These are phyloP conservation scores for Calonectria ilicicola DNA, from an alignment of 2,329 filamentous ascomycete genomes.

Conservation along the genomic window DNA sequence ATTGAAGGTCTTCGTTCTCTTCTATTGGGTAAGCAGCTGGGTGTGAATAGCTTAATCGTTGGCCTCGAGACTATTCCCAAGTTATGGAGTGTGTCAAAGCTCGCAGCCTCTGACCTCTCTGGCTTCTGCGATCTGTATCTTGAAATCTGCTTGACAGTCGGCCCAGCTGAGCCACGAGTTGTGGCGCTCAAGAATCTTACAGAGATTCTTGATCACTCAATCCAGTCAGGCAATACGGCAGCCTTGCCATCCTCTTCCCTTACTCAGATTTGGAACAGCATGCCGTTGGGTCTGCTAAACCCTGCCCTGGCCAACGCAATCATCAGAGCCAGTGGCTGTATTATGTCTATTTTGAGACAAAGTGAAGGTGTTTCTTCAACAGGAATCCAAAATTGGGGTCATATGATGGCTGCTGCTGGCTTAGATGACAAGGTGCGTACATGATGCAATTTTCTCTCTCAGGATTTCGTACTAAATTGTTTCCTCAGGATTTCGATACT, in stretches of 20 bases:
- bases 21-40: slow-evolving; percentile 44
- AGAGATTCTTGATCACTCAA: slow-evolving; percentile 55
- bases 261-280: slow-evolving; percentile 54
- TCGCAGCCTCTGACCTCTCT: slow-evolving; percentile 40
- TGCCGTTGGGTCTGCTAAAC: slow-evolving; percentile 55
- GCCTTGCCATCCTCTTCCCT: slow-evolving; percentile 51
- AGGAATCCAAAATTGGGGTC: slow-evolving; percentile 57
- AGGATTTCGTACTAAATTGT: neutral
- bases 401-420: slow-evolving; percentile 61
- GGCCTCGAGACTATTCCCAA: slow-evolving; percentile 49
- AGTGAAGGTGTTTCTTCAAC: slow-evolving; percentile 21
- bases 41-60: slow-evolving; percentile 50
- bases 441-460: neutral
- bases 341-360: slow-evolving; percentile 52
- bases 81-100: slow-evolving; percentile 45
- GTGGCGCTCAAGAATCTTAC: slow-evolving; percentile 62
- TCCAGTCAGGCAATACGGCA: slow-evolving; percentile 42
- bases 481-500: slow-evolving; percentile 70
- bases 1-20: slow-evolving; percentile 40
- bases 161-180: slow-evolving; percentile 59
- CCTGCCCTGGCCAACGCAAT: slow-evolving; percentile 63
- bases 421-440: slow-evolving; percentile 60
- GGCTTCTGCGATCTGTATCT: slow-evolving; percentile 58
- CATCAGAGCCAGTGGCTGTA: slow-evolving; percentile 59
- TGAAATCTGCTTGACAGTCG: slow-evolving; percentile 52